Conservation (phyloP, 345 rosid species). For the Hypericum androsaemum region DNA sequence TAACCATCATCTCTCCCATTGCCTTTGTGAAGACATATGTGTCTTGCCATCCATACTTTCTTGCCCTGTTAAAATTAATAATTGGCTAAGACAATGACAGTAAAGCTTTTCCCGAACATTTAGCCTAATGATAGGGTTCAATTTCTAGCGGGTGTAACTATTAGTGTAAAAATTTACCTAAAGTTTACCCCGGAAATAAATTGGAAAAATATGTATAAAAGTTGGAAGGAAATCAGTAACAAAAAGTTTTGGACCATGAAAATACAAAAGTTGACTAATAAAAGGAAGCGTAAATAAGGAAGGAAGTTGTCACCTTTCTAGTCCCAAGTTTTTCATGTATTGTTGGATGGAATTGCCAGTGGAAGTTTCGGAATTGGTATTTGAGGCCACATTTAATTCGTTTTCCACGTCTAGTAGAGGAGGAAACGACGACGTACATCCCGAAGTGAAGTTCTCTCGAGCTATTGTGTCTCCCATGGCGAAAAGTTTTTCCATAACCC, state of each 20-base stretch:
- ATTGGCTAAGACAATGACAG: too few species aligned
- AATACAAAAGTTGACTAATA: too few species aligned
- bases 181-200: too few species aligned
- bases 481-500: background rate
- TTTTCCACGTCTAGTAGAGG: background rate
- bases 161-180: too few species aligned
- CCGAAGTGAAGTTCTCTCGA: background rate
- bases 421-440: too few species aligned
- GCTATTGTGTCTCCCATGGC: background rate
- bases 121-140: too few species aligned
- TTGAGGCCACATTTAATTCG: background rate
- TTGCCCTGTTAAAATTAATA: background rate
- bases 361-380: background rate
- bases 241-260: too few species aligned
- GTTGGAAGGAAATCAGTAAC: too few species aligned
- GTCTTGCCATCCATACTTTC: background rate
- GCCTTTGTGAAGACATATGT: background rate
- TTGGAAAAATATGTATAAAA: too few species aligned
- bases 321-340: background rate
- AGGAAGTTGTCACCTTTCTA: background rate
- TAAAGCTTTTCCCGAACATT: too few species aligned
- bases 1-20: conserved; percentile 1
- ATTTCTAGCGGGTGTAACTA: too few species aligned
- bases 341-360: background rate
- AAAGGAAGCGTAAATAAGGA: too few species aligned